These are phyloP conservation scores for Ophiosphaerella herpotricha DNA, from an alignment of 2,329 filamentous ascomycete genomes.

Conservation along the genomic window DNA sequence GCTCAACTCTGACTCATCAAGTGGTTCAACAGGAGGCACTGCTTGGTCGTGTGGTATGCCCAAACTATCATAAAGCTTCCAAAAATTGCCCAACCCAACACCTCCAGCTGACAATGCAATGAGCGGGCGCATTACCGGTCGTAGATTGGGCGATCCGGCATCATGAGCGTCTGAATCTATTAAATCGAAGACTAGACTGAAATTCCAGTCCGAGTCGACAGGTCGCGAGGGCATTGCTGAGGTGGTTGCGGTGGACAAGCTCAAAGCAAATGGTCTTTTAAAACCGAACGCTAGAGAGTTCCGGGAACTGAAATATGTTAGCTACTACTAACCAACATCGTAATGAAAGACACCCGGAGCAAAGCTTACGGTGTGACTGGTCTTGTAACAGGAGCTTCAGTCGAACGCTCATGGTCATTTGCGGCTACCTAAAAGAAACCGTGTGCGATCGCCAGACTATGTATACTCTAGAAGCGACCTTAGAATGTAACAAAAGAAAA, in stretches of 20 bases:
- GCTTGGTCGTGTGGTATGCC: constrained; percentile 38
- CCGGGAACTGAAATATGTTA: constrained; percentile 20
- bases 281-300: constrained; percentile 18
- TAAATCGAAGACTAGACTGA: constrained; percentile 52
- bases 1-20: constrained; percentile 42
- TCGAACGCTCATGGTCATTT: constrained; percentile 38
- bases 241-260: not conserved
- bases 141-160: constrained; percentile 25
- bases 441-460: constrained; percentile 13
- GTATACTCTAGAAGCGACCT: constrained; percentile 6
- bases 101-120: constrained; percentile 12
- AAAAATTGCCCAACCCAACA: constrained; percentile 51
- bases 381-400: constrained; percentile 34
- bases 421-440: constrained; percentile 10
- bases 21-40: constrained; percentile 22
- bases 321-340: constrained; percentile 8
- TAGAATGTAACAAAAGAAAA: constrained; percentile 1
- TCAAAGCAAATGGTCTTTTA: not conserved
- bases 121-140: constrained; percentile 8
- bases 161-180: constrained; percentile 37
- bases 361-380: constrained; percentile 32
- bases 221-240: constrained; percentile 41
- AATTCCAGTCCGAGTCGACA: constrained; percentile 51
- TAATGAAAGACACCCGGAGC: not conserved
- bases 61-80: constrained; percentile 52